Base-by-base conservation (phyloP, 2,329 filamentous ascomycete genomes). In the Colletotrichum echinochloae region DNA sequence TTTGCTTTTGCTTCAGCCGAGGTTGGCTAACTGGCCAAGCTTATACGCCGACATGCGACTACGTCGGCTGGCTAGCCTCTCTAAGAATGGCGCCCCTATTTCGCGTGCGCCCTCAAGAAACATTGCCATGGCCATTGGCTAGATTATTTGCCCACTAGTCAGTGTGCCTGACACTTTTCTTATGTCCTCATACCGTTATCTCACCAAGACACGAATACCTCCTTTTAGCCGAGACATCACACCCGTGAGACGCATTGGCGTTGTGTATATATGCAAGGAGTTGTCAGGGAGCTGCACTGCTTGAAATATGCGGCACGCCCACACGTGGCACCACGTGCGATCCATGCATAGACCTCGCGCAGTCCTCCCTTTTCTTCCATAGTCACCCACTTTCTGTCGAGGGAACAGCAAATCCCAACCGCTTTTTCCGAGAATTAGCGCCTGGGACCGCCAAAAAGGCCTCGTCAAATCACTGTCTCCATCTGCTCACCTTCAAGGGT, bases 301-400 rank as follows among this genome's bases (percentile, higher is more conserved):
- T 41, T 62, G 20, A 62, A 54, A 62, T 52, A 62, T 44, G 48
- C 60, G 26, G 37, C 35, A 41, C 48, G 33, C 48, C 48, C 12
- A 18, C 48, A 30, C 20, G 35, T 62, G 20, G 35, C 20, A 62
- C 60, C 57, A 62, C 35, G 48, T 54, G 60, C 12, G 14, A 51
- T 16, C 23, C 26, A 30, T 44, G 55, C 41, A 37, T 12, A 30
- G n/a, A 26, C 55, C 52, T 37, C 8, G 33, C 6, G 33, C n/a
- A 23, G 23, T n/a, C 12, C 7, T 30, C 11, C 9, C 35, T 37
- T 9, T 57, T 9, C 37, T 33, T 28, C 23, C 1, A n/a, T 14
- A 14, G 1, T 20, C 44, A 5, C 35, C 12, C 37, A 9, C 8
- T 33, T 23, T 46, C 26, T 56, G 14, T 35, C 0, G n/a, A 37